phyloP scores from a whole-genome alignment of 163 green algal genomes.

The Scenedesmus sp. region DNA sequence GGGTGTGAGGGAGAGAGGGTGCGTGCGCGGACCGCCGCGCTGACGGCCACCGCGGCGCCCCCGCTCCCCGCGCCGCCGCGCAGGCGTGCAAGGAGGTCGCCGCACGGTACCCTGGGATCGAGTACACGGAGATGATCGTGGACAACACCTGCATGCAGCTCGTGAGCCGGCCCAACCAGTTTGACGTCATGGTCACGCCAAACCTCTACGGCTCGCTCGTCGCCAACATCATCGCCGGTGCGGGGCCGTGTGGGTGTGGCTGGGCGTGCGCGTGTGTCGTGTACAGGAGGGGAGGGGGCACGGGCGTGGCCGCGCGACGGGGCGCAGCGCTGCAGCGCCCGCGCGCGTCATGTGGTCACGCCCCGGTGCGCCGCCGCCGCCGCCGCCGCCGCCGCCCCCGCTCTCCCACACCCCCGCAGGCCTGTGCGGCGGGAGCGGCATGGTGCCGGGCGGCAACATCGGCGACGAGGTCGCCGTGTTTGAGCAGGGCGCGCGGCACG shows the following conservation, averaged over 20 bases:
- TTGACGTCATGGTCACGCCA: constrained; percentile 87
- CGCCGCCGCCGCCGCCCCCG: background rate
- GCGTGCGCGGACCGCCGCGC: no score
- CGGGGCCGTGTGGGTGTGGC: background rate
- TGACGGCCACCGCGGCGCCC: no score
- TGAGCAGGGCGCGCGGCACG: constrained; percentile 70
- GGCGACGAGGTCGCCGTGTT: constrained; percentile 79
- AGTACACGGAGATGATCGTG: constrained; percentile 86
- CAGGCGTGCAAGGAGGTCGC: constrained; percentile 74
- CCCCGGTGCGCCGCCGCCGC: background rate
- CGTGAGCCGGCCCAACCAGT: constrained; percentile 70
- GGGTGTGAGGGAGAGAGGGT: no score
- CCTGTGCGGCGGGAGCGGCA: constrained; percentile 68
- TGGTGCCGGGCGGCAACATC: constrained; percentile 76
- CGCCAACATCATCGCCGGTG: constrained; percentile 72
- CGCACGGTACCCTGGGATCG: constrained; percentile 65
- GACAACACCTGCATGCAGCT: constrained; percentile 89
- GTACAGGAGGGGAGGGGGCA: constrained; percentile 11
- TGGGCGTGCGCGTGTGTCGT: background rate
- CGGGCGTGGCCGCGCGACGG: no score
- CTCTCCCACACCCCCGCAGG: no score
- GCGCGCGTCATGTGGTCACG: no score
- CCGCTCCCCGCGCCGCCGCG: background rate
- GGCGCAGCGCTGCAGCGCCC: no score
- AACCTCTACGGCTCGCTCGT: constrained; percentile 88